Evolutionary conservation across 2,329 filamentous ascomycete genomes (phyloP).

Genomic region (Neonectria neomacrospora): DNA sequence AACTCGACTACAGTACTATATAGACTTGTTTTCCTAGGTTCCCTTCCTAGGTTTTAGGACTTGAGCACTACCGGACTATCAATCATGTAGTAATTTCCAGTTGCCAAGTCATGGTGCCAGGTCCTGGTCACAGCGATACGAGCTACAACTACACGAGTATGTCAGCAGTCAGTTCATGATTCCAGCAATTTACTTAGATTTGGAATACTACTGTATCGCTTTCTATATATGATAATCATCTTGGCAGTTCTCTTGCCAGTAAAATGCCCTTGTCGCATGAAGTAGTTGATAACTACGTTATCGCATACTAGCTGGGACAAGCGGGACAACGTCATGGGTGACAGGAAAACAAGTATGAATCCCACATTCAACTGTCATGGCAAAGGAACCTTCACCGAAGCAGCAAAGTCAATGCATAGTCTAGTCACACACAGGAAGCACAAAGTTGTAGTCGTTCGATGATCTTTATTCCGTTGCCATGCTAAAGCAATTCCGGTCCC

Average conservation of each 20-base stretch:
- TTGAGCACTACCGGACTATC: background rate
- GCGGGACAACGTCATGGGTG: background rate
- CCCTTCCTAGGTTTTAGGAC: background rate
- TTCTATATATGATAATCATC: background rate
- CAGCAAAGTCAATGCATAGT: background rate
- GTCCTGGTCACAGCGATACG: background rate
- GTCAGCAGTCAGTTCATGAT: background rate
- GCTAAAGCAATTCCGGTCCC: conserved; percentile 53
- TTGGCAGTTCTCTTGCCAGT: background rate
- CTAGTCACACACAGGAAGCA: conserved; percentile 16
- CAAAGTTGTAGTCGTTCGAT: conserved; percentile 44
- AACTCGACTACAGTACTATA: background rate
- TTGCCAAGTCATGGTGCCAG: background rate
- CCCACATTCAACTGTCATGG: background rate
- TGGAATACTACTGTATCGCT: background rate
- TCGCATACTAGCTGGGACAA: background rate
- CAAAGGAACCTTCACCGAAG: background rate
- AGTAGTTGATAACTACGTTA: background rate
- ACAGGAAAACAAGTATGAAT: background rate
- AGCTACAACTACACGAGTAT: background rate
- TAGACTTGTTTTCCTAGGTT: background rate
- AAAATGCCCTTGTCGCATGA: background rate
- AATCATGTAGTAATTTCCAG: background rate
- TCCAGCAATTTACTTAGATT: background rate
- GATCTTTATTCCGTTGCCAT: conserved; percentile 54